Conservation (phyloP, 2,329 filamentous ascomycete genomes). For the Penicillium sp. region DNA sequence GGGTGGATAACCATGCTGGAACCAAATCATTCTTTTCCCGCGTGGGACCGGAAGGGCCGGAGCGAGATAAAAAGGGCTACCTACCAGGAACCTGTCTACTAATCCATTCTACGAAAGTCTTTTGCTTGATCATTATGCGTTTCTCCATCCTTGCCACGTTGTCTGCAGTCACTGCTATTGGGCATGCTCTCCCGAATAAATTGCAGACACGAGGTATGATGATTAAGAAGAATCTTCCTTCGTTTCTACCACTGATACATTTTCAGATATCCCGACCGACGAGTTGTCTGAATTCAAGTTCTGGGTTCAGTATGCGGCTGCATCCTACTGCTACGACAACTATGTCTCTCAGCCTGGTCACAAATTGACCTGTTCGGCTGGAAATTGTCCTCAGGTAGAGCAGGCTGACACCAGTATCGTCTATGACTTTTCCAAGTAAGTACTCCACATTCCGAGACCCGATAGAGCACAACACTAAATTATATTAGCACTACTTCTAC, state of each 20-base stretch:
- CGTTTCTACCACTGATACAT: background rate
- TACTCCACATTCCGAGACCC: background rate
- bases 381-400: constrained; percentile 53
- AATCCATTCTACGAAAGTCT: too few relatives aligned
- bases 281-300: constrained; percentile 41
- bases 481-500: constrained; percentile 24
- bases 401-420: constrained; percentile 35
- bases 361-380: constrained; percentile 47
- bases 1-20: background rate
- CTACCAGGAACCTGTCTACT: background rate
- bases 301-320: constrained; percentile 56
- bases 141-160: constrained; percentile 14
- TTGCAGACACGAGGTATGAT: constrained; percentile 20
- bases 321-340: constrained; percentile 54
- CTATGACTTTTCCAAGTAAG: constrained; percentile 53
- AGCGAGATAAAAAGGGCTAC: constrained; percentile 5
- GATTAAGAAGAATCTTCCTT: background rate
- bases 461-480: background rate
- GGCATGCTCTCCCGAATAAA: constrained; percentile 11
- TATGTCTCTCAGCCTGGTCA: constrained; percentile 46
- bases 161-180: constrained; percentile 10
- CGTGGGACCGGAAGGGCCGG: background rate
- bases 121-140: constrained; percentile 11
- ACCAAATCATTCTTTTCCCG: background rate
- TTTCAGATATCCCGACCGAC: constrained; percentile 16